Evolutionary conservation across 768 basidiomycete genomes (phyloP), one percentile per base, ranked within the genome.

Genomic region (Tylopilus plumbeoviolaceoides): DNA sequence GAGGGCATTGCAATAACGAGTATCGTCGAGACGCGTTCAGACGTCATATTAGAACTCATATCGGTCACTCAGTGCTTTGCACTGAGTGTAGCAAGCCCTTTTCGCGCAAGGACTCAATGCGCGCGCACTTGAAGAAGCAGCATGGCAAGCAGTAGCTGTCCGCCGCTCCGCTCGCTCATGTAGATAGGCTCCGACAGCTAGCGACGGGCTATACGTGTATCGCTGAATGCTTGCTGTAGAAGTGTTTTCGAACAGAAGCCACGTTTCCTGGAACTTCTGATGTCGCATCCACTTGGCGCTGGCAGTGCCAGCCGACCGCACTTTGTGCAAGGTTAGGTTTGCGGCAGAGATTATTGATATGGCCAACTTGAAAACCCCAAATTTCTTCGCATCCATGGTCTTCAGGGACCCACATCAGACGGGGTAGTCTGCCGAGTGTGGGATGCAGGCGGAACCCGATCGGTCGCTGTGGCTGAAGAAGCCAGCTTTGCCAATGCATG

Each of bases 31-130:
- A 55, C 8, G 35, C 7, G 0, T 36, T 57, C 7, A 40, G 44
- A 0, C 56, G 62, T 0, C 63, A 67, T 23, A 53, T 57, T 0
- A 35, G 12, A 0, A 35, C 9, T 0, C 66, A 65, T 10, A 3
- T 52, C 0, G 9, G 45, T 0, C 5, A 0, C 10, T 33, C 28
- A 2, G 42, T 48, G 12, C 0, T 8, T 11, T 63, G 57, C 40
- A 5, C 17, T 0, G 35, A 15, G 3, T 61, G 54, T 14, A 25
- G 11, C 2, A 55, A 44, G 23, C 1, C 4, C 0, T 65, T 48
- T 20, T 59, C 57, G 7, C 50, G 59, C 1, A 17, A 1, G 0
- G 59, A 61, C 25, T 20, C 53, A 0, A 21, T 59, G 47, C 57
- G 45, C 1, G 28, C 33, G 0, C 65, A 59, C 18, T 1, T 5